phyloP scores from a whole-genome alignment of 192 early-diverging fungal species.

The Mortierella hygrophila region DNA sequence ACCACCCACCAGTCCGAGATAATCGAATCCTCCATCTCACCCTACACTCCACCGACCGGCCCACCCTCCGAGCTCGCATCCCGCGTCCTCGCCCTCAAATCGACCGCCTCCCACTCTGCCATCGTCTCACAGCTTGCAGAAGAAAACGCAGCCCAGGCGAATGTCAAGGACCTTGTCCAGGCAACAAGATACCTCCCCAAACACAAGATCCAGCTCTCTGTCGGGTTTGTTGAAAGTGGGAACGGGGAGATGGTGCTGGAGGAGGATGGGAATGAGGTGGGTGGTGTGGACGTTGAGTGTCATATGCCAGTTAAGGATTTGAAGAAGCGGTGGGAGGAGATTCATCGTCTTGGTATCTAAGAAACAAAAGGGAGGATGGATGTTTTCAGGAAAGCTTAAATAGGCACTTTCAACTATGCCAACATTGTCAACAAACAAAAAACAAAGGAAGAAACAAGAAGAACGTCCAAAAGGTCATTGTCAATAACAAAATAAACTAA shows the following conservation, averaged over 20 bases:
- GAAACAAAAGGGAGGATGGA: not conserved
- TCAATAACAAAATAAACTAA: not conserved
- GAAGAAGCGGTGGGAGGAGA: slow-evolving; percentile 48
- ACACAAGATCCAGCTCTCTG: not conserved
- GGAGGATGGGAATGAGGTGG: slow-evolving; percentile 2
- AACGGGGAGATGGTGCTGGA: not conserved
- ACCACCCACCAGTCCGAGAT: not conserved
- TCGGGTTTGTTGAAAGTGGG: not conserved
- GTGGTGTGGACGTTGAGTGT: slow-evolving; percentile 32
- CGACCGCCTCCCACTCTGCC: not conserved
- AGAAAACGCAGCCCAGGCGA: not conserved
- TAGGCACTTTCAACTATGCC: not conserved
- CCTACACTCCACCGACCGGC: not conserved
- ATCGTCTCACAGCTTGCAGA: not conserved
- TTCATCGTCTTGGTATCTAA: slow-evolving; percentile 33
- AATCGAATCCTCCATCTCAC: not conserved
- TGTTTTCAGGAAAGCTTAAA: not conserved
- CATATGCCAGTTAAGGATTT: slow-evolving; percentile 41
- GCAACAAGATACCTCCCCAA: slow-evolving; percentile 34
- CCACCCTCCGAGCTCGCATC: slow-evolving; percentile 14
- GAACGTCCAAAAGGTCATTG: not conserved
- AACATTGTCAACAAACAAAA: not conserved
- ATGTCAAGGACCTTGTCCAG: slow-evolving; percentile 19
- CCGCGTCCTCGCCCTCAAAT: slow-evolving; percentile 12
- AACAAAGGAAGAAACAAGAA: not conserved